phyloP scores from a whole-genome alignment of 2,329 filamentous ascomycete species.

The Talaromyces sp. region DNA sequence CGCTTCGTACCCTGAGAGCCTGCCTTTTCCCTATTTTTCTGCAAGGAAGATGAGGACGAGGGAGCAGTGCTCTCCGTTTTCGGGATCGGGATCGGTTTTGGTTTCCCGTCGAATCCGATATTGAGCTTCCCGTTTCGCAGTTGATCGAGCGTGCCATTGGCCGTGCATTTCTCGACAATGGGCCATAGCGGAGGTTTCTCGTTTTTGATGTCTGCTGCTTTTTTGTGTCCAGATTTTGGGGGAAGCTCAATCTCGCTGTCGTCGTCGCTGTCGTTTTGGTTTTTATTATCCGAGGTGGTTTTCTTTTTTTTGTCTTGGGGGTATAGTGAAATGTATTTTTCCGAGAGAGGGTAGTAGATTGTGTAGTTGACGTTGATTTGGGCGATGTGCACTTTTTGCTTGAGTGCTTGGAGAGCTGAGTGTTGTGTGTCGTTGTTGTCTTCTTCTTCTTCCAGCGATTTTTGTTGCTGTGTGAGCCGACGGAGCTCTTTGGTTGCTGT shows the following conservation, averaged over 20 bases:
- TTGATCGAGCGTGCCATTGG: conserved; percentile 36
- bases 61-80: too few species aligned
- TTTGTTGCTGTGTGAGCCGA: conserved; percentile 24
- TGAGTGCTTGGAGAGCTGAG: conserved; percentile 19
- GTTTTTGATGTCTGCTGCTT: conserved; percentile 12
- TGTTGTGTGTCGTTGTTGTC: conserved; percentile 10
- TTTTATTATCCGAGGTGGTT: neutral
- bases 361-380: conserved; percentile 60
- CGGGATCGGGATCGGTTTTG: too few species aligned
- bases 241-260: neutral
- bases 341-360: conserved; percentile 55
- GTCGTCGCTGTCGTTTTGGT: neutral
- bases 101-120: conserved; percentile 16
- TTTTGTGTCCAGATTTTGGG: neutral
- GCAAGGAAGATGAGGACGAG: neutral
- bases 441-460: conserved; percentile 27
- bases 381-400: conserved; percentile 40
- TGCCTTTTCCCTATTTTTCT: neutral
- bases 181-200: conserved; percentile 40
- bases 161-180: conserved; percentile 40
- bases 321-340: conserved; percentile 56
- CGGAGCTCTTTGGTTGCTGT: conserved; percentile 36
- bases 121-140: conserved; percentile 38
- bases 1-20: neutral
- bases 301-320: conserved; percentile 29